These are phyloP conservation scores for Helicocarpus griseus DNA, from an alignment of 2,329 filamentous ascomycete genomes.

Conservation along the genomic window DNA sequence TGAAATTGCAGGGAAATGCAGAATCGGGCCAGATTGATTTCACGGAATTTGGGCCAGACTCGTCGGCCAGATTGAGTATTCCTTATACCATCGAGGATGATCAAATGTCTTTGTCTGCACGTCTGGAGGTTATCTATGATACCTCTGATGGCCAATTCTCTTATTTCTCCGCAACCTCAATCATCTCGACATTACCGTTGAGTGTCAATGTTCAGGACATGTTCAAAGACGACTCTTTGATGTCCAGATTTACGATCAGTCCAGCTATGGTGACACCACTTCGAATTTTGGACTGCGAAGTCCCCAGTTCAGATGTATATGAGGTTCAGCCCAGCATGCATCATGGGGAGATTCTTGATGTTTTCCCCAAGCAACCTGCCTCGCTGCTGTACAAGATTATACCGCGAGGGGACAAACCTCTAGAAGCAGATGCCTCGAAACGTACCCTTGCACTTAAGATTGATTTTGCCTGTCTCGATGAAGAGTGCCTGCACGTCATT, in stretches of 20 bases:
- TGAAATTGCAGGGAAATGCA: slow-evolving; percentile 32
- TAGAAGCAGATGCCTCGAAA: slow-evolving; percentile 22
- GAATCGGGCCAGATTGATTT: slow-evolving; percentile 40
- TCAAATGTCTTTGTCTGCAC: slow-evolving; percentile 59
- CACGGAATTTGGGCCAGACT: slow-evolving; percentile 19
- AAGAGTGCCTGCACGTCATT: slow-evolving; percentile 52
- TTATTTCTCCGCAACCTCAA: slow-evolving; percentile 51
- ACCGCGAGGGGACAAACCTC: slow-evolving; percentile 14
- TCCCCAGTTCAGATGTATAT: slow-evolving; percentile 59
- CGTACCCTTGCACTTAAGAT: slow-evolving; percentile 51
- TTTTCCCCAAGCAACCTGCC: slow-evolving; percentile 75
- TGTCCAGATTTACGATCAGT: slow-evolving; percentile 84
- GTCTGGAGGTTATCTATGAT: slow-evolving; percentile 65
- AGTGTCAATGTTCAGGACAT: slow-evolving; percentile 96
- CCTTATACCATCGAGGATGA: slow-evolving; percentile 81
- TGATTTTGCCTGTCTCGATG: slow-evolving; percentile 65
- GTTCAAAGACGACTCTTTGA: slow-evolving; percentile 73
- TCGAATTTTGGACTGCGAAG: slow-evolving; percentile 58
- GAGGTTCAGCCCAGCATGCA: slow-evolving; percentile 43
- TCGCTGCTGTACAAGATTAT: slow-evolving; percentile 71
- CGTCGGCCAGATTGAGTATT: slow-evolving; percentile 43
- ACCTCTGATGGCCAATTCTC: slow-evolving; percentile 57
- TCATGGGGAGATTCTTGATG: slow-evolving; percentile 40
- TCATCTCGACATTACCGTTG: slow-evolving; percentile 68
- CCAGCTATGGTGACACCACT: slow-evolving; percentile 68